phyloP scores from a whole-genome alignment of 2,329 filamentous ascomycete genomes.

The Aspergillus texensis region DNA sequence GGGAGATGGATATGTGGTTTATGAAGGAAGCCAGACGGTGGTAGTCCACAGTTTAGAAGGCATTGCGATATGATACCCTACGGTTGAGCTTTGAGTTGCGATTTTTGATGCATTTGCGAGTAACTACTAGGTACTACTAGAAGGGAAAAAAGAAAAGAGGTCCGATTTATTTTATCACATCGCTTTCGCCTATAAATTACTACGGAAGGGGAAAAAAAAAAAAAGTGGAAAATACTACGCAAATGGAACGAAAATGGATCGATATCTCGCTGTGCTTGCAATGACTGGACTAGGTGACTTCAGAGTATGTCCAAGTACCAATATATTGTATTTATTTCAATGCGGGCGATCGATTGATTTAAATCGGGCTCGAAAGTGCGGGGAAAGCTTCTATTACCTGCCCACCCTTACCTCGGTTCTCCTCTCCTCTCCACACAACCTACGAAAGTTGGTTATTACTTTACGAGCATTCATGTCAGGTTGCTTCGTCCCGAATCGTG shows the following conservation, averaged over 20 bases:
- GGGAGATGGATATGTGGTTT: conserved; percentile 7
- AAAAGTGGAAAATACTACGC: not conserved
- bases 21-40: conserved; percentile 29
- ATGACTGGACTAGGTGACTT: not conserved
- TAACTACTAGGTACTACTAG: conserved; percentile 10
- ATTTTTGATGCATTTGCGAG: conserved; percentile 24
- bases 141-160: conserved; percentile 4
- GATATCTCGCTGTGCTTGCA: not conserved
- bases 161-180: not conserved
- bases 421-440: not conserved
- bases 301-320: not conserved
- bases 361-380: conserved; percentile 19
- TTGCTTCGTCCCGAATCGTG: not conserved
- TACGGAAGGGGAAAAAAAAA: not conserved
- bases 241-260: not conserved
- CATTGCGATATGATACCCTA: conserved; percentile 49
- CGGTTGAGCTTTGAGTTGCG: conserved; percentile 39
- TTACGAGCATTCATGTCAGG: not conserved
- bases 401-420: not conserved
- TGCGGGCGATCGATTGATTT: not conserved
- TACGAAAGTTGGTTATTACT: not conserved
- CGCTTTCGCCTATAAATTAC: not conserved
- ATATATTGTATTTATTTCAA: too few species aligned
- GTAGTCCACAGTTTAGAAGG: conserved; percentile 44
- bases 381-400: conserved; percentile 26